Evolutionary conservation across 1,284 basidiomycete species (phyloP), one percentile per base, ranked within the genome.

Genomic region (Ceratobasidium sp.): DNA sequence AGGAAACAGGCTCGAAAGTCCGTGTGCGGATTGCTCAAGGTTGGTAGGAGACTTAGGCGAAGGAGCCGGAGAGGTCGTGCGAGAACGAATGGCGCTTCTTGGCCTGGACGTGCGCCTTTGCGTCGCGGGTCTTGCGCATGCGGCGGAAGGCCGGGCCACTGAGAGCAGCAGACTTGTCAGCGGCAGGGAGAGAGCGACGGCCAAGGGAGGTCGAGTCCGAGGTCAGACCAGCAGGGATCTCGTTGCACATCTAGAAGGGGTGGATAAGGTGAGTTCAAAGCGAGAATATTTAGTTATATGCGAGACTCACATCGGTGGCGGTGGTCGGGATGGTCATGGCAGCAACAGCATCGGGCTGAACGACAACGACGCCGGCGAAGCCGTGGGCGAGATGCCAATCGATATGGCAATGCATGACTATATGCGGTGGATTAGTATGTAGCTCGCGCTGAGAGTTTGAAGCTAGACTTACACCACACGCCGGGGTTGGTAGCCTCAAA

Each of bases 401-500:
- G 24, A 69, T 69, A 33, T 69, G 66, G 22, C 54, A 57, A 27
- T 59, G 66, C 66, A 69, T 45, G 33, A 59, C 53, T 69, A 24
- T 31, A 72, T 19, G 57, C 6, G 7, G 24, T 60, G 7, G 4
- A 17, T 57, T 24, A 57, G 54, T 57, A 36, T 44, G 14, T 14
- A 24, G 29, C 22, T 24, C 24, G 22, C 2, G n/a, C 22, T n/a
- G 15, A 22, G 17, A 22, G 17, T 15, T 15, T 31, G 17, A 19
- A 24, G 51, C 1, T 14, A 31, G n/a, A 41, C 67, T 72, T 60
- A 72, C 67, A 72, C 54, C 67, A 72, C 22, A 72, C 67, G 17
- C 67, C 79, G 0, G 80, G 77, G 44, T 79, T 81, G 65, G 81
- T 76, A 0, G 80, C 78, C 2, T 80, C 73, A 53, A 81, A 79